Base-by-base conservation (phyloP, 768 basidiomycete species). In the Phanerochaete sordida region DNA sequence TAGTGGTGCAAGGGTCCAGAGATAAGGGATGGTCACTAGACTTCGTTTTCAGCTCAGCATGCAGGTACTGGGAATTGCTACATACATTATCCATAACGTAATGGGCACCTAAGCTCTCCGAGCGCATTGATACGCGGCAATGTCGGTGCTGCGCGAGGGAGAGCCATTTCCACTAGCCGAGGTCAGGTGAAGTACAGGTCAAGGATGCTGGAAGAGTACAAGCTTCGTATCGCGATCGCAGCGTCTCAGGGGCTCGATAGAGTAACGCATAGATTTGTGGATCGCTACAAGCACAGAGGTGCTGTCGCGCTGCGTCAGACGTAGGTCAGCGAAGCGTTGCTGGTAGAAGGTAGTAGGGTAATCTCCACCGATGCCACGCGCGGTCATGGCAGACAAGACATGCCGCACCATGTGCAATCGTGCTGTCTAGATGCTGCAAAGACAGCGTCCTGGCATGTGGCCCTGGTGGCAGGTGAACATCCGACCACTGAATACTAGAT, bases 1-100 rank as follows among this genome's bases (percentile, higher is more conserved):
- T 58, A 60, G 53, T 23, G 35, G 51, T 46, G 53, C 13, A 15
- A 39, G 31, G 47, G 51, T 62, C 54, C 52, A 54, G 63, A 56
- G 47, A 55, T 39, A 48, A 57, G 57, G 31, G n/a, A 48, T 19
- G 51, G 51, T 54, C 48, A 48, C 48, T 58, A 21, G 50, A 59
- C 39, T 43, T 43, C 39, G 39, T 43, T 43, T 43, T 21, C 37
- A 44, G 43, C 49, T 31, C 21, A 44, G 26, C 58, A 30, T 59
- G 44, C 28, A 28, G 53, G n/a, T 63, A 47, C 54, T 37, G 56
- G 45, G 45, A 31, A 33, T 30, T 47, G 35, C 33, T 52, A 9
- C 24, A n/a, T 15, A 4, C 23, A 57, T 30, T 7, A 3, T 44
- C 39, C 44, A 30, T 56, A 16, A 24, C 45, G n/a, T 57, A 15